A percentile compares a stretch with the other conserved stretches of the same genome.
Evolutionary conservation across 1,139 yeast genomes (phyloP).

Genomic region (Candida albicans): DNA sequence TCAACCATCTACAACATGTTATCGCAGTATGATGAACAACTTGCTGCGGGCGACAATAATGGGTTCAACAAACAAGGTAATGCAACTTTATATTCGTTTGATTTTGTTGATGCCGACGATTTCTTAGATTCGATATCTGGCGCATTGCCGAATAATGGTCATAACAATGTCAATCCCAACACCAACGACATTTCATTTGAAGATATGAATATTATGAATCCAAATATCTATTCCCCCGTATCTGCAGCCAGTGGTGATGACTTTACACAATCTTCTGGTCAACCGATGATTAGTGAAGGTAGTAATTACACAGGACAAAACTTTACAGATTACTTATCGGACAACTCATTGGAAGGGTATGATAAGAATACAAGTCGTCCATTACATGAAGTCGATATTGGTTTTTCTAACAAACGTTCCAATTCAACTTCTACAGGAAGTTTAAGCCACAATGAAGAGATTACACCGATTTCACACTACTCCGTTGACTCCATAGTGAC

Average conservation of each 20-base stretch:
- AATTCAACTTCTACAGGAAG: constrained; percentile 12
- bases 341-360: constrained; percentile 11
- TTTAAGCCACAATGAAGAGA: constrained; percentile 11
- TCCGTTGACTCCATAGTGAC: constrained; percentile 30
- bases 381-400: constrained; percentile 2
- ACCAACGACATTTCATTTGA: constrained; percentile 3
- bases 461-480: constrained; percentile 30
- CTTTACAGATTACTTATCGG: constrained; percentile 10
- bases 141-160: constrained; percentile 12
- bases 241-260: constrained; percentile 14
- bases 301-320: constrained; percentile 9
- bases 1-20: background rate
- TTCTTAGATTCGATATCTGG: constrained; percentile 36
- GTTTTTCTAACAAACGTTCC: constrained; percentile 8
- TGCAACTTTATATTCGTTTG: constrained; percentile 17
- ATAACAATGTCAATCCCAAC: background rate
- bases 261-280: constrained; percentile 4
- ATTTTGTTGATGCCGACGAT: constrained; percentile 38
- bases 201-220: constrained; percentile 2
- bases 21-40: constrained; percentile 2
- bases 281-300: constrained; percentile 1
- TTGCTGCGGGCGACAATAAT: background rate
- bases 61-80: background rate
- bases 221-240: constrained; percentile 11
- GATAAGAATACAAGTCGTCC: constrained; percentile 3